These are phyloP conservation scores for Wickerhamiella brachini DNA, from an alignment of 805 yeast genomes.

Conservation along the genomic window DNA sequence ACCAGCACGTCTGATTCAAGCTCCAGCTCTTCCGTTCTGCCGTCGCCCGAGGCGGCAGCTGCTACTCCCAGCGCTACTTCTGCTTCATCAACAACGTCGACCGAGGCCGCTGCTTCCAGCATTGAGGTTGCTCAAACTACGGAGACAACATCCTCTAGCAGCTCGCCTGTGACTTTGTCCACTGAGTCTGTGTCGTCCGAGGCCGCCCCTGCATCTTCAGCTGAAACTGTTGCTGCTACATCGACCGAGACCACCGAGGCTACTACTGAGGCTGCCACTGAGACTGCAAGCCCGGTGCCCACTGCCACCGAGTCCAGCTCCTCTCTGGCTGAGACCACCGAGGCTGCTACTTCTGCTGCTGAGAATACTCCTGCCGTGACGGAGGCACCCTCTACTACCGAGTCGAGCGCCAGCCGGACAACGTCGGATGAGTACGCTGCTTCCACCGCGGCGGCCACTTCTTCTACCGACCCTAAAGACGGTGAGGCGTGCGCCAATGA, in stretches of 20 bases:
- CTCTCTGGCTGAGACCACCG: not conserved
- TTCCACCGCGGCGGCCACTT: not conserved
- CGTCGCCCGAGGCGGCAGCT: not conserved
- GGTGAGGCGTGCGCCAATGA: constrained; percentile 18
- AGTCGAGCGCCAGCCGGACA: not conserved
- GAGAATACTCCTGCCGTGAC: not conserved
- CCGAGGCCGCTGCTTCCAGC: not conserved
- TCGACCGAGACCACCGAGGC: not conserved
- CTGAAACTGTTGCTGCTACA: not conserved
- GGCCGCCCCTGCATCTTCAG: not conserved
- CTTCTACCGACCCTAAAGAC: constrained; percentile 1
- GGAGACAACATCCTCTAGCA: not conserved
- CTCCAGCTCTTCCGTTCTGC: too few relatives aligned
- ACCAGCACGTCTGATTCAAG: too few relatives aligned
- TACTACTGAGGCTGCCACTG: not conserved
- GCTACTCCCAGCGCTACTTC: not conserved
- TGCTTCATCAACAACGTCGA: too few relatives aligned
- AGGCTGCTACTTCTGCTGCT: not conserved
- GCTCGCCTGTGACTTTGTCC: not conserved
- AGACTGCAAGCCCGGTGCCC: not conserved
- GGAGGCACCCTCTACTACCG: not conserved
- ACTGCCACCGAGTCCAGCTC: not conserved
- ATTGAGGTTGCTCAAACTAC: not conserved
- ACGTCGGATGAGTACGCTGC: not conserved
- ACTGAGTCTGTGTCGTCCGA: not conserved